These are phyloP conservation scores for Westerdykella sp. DNA, from an alignment of 2,329 filamentous ascomycete genomes.

Conservation along the genomic window DNA sequence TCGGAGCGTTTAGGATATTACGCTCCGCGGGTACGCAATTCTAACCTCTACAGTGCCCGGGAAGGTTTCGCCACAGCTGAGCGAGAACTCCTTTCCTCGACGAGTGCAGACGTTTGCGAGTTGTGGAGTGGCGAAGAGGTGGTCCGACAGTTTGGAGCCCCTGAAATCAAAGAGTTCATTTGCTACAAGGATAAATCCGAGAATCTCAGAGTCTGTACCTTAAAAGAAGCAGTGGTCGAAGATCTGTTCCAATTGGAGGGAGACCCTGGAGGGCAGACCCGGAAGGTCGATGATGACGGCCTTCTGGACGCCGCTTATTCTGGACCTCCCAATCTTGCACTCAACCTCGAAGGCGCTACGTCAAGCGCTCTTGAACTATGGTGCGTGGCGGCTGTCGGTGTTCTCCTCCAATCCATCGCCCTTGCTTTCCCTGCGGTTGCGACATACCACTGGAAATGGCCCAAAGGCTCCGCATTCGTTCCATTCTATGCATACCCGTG, in stretches of 20 bases:
- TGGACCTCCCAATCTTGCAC: slow-evolving; percentile 1
- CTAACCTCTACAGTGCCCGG: background rate
- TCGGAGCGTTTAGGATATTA: no score
- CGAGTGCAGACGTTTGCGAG: slow-evolving; percentile 23
- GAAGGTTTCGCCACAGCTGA: slow-evolving; percentile 14
- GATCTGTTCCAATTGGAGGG: no score
- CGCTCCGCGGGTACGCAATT: no score
- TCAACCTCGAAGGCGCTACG: slow-evolving; percentile 1
- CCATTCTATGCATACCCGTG: slow-evolving; percentile 1
- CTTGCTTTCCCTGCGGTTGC: slow-evolving; percentile 1
- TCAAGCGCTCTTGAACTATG: slow-evolving; percentile 1
- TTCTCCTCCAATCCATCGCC: slow-evolving; percentile 1
- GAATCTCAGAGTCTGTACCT: no score
- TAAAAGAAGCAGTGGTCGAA: no score
- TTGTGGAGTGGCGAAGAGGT: slow-evolving; percentile 16
- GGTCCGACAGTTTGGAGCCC: slow-evolving; percentile 5
- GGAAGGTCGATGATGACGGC: no score
- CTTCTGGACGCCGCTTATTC: no score
- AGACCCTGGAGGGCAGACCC: no score
- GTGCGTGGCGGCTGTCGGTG: background rate
- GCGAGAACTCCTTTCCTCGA: slow-evolving; percentile 26
- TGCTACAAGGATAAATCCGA: background rate
- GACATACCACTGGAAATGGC: slow-evolving; percentile 1
- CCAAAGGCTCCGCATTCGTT: background rate
- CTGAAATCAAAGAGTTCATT: slow-evolving; percentile 2